Evolutionary conservation across 176 grass and related monocot species (phyloP).

Genomic region (Zizania latifolia): DNA sequence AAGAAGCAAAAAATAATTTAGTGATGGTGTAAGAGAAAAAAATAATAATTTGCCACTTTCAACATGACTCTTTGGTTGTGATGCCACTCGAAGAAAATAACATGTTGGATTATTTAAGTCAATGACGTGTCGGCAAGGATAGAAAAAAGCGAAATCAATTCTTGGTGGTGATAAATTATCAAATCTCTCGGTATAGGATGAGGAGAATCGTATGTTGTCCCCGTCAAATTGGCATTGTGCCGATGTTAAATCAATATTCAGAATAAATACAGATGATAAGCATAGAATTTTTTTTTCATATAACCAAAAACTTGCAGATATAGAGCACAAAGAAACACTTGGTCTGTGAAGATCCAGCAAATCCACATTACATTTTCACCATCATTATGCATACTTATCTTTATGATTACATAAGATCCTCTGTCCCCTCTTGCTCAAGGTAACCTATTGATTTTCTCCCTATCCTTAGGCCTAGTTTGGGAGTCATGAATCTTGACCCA

Average conservation of each 20-base stretch:
- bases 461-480: too few species aligned
- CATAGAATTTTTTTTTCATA: not conserved
- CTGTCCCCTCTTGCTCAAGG: conserved; percentile 1
- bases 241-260: not conserved
- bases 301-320: not conserved
- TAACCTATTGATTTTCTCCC: conserved; percentile 6
- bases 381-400: conserved; percentile 2
- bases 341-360: not conserved
- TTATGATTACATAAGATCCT: conserved; percentile 25
- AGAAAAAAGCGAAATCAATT: too few species aligned
- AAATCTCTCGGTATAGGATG: too few species aligned
- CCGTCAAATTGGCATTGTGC: not conserved
- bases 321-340: not conserved
- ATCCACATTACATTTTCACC: conserved; percentile 9
- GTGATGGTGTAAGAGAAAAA: too few species aligned
- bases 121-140: too few species aligned
- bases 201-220: too few species aligned
- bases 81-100: too few species aligned
- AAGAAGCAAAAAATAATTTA: not conserved
- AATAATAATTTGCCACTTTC: too few species aligned
- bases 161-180: too few species aligned
- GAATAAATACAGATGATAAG: not conserved
- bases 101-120: too few species aligned
- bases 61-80: too few species aligned
- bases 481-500: too few species aligned